A percentile compares a stretch with the other conserved stretches of the same genome.
Evolutionary conservation across 345 rosid genomes (phyloP).

Genomic region (Populus euphratica): DNA sequence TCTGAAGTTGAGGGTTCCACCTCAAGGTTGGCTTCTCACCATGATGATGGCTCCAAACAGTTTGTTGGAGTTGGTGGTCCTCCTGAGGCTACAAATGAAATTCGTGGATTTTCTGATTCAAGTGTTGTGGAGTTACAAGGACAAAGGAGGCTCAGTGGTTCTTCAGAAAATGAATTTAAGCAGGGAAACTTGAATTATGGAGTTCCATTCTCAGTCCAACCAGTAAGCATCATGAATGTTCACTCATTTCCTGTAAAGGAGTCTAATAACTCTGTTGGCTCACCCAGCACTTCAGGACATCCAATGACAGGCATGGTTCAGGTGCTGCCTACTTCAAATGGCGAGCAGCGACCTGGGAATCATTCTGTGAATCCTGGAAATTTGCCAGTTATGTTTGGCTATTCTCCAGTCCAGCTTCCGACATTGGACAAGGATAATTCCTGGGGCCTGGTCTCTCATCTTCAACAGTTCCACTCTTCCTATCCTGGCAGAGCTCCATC

Average conservation of each 20-base stretch:
- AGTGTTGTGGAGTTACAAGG: slow-evolving; percentile 37
- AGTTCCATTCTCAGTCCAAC: slow-evolving; percentile 52
- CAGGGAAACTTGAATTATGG: slow-evolving; percentile 48
- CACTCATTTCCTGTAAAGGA: slow-evolving; percentile 52
- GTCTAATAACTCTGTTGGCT: slow-evolving; percentile 43
- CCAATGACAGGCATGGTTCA: slow-evolving; percentile 41
- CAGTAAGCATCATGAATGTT: slow-evolving; percentile 39
- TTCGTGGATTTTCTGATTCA: slow-evolving; percentile 45
- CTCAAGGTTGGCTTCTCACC: slow-evolving; percentile 42
- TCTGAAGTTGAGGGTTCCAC: slow-evolving; percentile 89
- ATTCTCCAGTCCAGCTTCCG: slow-evolving; percentile 79
- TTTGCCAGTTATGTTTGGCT: slow-evolving; percentile 69
- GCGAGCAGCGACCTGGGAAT: slow-evolving; percentile 33
- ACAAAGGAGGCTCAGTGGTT: slow-evolving; percentile 39
- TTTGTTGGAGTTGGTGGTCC: slow-evolving; percentile 37
- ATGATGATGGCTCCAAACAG: slow-evolving; percentile 49
- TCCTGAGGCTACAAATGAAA: slow-evolving; percentile 48
- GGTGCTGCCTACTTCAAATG: slow-evolving; percentile 41
- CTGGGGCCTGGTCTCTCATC: slow-evolving; percentile 56
- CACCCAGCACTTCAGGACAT: slow-evolving; percentile 41
- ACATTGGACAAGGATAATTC: slow-evolving; percentile 73
- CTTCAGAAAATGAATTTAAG: slow-evolving; percentile 49
- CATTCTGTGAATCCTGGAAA: slow-evolving; percentile 52
- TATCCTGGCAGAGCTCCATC: slow-evolving; percentile 48
- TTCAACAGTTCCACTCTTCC: slow-evolving; percentile 53